phyloP scores from a whole-genome alignment of 2,329 filamentous ascomycete genomes.

The Coleophoma cylindrospora region DNA sequence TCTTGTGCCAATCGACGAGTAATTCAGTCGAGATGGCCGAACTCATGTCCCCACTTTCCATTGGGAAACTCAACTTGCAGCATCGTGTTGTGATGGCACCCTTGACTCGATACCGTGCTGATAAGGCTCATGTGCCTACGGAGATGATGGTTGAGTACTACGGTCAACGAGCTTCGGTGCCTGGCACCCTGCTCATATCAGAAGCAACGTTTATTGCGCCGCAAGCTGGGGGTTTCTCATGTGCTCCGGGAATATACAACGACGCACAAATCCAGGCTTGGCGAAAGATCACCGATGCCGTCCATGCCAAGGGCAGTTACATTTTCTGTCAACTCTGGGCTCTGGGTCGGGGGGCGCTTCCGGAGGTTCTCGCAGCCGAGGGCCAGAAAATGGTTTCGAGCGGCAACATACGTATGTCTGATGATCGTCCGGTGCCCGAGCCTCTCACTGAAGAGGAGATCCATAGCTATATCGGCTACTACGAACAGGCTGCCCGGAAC shows the following conservation, averaged over 20 bases:
- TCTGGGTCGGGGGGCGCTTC: conserved; percentile 38
- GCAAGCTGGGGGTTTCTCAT: conserved; percentile 38
- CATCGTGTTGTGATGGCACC: conserved; percentile 47
- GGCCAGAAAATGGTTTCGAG: not conserved
- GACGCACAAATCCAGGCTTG: conserved; percentile 46
- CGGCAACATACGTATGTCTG: conserved; percentile 9
- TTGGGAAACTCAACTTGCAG: conserved; percentile 30
- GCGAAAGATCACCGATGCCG: conserved; percentile 49
- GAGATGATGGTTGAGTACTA: conserved; percentile 41
- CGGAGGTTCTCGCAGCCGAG: not conserved
- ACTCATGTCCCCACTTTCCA: conserved; percentile 33
- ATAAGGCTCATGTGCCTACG: conserved; percentile 37
- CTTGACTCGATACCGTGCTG: conserved; percentile 44
- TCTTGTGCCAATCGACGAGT: not conserved
- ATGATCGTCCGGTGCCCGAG: conserved; percentile 15
- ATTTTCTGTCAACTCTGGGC: conserved; percentile 57
- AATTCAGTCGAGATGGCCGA: not conserved
- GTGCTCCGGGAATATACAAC: conserved; percentile 49
- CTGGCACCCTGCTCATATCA: conserved; percentile 46
- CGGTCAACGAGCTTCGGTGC: conserved; percentile 38
- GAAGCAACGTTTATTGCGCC: conserved; percentile 43
- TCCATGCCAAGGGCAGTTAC: conserved; percentile 50
- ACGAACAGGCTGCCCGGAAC: conserved; percentile 22
- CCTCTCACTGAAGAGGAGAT: conserved; percentile 29
- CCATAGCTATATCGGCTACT: conserved; percentile 26